phyloP scores from a whole-genome alignment of 768 basidiomycete species.

The Suillus hirtellus region DNA sequence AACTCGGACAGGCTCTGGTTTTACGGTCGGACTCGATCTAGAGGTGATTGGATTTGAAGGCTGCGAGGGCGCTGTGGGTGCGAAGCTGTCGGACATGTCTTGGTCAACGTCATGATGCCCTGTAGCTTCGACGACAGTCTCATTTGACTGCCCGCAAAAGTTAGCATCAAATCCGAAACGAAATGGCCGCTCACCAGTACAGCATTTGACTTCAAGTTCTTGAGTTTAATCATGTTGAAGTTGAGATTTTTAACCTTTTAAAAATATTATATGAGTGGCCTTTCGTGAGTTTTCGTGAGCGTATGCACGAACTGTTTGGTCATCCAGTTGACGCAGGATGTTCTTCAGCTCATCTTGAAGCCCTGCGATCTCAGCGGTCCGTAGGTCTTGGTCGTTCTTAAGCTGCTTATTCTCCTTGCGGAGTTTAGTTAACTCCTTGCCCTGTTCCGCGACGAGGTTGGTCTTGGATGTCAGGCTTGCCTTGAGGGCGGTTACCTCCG shows the following conservation, averaged over 20 bases:
- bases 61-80: not conserved
- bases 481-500: not conserved
- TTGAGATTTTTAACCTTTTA: not conserved
- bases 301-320: conserved; percentile 5
- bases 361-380: conserved; percentile 7
- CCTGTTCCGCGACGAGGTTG: not conserved
- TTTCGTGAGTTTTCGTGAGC: not conserved
- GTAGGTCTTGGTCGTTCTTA: not conserved
- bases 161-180: not conserved
- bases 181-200: not conserved
- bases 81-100: not conserved
- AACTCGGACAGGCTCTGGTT: conserved; percentile 1
- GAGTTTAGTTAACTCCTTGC: conserved; percentile 1
- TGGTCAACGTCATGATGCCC: not conserved
- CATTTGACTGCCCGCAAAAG: not conserved
- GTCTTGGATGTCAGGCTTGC: not conserved
- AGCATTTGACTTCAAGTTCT: not conserved
- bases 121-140: not conserved
- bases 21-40: not conserved
- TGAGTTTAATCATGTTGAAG: not conserved
- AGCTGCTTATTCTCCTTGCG: conserved; percentile 5
- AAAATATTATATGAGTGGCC: not conserved
- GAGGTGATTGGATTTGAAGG: not conserved
- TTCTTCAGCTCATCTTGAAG: conserved; percentile 11
- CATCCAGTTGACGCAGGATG: not conserved